These are phyloP conservation scores for Phoma herbarum DNA, from an alignment of 2,329 filamentous ascomycete genomes.

Conservation along the genomic window DNA sequence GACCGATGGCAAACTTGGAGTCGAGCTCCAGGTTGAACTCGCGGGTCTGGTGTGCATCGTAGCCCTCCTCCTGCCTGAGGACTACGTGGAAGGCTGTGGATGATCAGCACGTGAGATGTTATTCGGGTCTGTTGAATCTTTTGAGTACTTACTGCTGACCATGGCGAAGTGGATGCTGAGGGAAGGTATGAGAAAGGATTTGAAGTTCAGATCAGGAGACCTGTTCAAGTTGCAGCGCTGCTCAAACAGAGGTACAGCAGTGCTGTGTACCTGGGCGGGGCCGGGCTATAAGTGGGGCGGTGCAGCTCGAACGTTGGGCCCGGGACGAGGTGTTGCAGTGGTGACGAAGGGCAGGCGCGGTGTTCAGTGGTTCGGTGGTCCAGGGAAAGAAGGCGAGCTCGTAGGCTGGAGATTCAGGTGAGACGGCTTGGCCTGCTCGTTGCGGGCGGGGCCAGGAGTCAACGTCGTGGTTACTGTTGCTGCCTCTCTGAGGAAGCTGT, in stretches of 20 bases:
- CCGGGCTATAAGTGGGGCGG: constrained; percentile 22
- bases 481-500: constrained; percentile 26
- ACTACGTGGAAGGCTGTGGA: constrained; percentile 41
- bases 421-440: constrained; percentile 8
- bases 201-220: background rate
- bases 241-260: constrained; percentile 1
- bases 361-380: background rate
- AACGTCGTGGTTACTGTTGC: constrained; percentile 14
- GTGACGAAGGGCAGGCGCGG: background rate
- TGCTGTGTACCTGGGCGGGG: constrained; percentile 8
- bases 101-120: constrained; percentile 20
- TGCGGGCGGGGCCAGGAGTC: constrained; percentile 9
- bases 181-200: background rate
- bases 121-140: background rate
- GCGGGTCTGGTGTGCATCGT: constrained; percentile 51
- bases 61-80: constrained; percentile 48
- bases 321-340: constrained; percentile 1
- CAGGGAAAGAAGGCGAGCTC: background rate
- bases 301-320: constrained; percentile 3
- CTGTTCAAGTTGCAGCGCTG: background rate
- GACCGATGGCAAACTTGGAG: constrained; percentile 51
- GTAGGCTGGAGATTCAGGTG: constrained; percentile 6
- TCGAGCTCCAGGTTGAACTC: constrained; percentile 41
- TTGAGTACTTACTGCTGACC: constrained; percentile 25
- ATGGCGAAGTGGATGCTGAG: constrained; percentile 17